Conservation (phyloP, 345 rosid genomes). For the Eucalyptus pauciflora region DNA sequence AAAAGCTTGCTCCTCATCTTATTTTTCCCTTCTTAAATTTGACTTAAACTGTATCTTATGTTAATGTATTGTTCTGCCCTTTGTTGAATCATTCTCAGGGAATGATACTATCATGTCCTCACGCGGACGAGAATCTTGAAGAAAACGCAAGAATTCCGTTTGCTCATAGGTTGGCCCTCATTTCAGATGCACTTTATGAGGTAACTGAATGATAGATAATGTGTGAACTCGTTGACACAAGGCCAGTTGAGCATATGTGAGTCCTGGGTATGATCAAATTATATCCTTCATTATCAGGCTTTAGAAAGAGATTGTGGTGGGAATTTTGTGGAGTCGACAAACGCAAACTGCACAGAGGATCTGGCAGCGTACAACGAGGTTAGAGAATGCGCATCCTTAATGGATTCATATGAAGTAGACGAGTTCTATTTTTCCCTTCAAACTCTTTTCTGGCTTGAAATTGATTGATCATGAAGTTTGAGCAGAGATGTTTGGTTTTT, state of each 20-base stretch:
- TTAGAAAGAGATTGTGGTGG: not conserved
- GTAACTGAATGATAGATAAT: not conserved
- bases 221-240: not conserved
- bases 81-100: not conserved
- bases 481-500: not conserved
- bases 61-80: not conserved
- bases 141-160: accelerated
- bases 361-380: not conserved
- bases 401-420: not conserved
- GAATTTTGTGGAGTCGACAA: not conserved
- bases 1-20: not conserved
- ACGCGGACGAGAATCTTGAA: not conserved
- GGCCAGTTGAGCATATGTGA: not conserved
- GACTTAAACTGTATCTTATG: not conserved
- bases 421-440: accelerated
- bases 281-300: not conserved
- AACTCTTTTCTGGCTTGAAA: not conserved
- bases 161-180: not conserved
- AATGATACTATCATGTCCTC: not conserved
- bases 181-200: not conserved
- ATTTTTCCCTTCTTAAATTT: not conserved
- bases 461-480: not conserved
- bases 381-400: not conserved
- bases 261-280: not conserved
- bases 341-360: not conserved